Base-by-base conservation (phyloP, 2,329 filamentous ascomycete species). In the Apiospora arundinis region DNA sequence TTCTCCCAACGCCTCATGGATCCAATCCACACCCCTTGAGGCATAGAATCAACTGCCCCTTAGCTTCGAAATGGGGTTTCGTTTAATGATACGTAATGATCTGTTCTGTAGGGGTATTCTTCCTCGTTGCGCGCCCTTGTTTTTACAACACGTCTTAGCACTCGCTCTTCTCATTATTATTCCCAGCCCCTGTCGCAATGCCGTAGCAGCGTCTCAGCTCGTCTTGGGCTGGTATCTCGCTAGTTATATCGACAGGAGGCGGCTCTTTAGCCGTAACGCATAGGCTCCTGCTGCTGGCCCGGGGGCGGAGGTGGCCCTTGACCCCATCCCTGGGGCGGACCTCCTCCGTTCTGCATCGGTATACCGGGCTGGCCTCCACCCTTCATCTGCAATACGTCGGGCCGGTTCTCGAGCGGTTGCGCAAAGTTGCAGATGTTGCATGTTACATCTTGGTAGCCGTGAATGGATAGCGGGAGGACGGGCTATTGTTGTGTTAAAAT, bases 361-460 rank as follows among this genome's bases (percentile, higher is more conserved):
- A 83, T 76, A 45, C 76, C 77, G 69, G 80, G 81, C 32, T 60
- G 68, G 49, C 68, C 67, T 4, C 76, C 76, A 40, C 82, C 82
- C 74, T 79, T 81, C 84, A 90, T 88, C 70, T 83, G 83, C 78
- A 86, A 84, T 67, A 90, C 87, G 72, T 91, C 89, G 16, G 83
- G 87, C 18, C 89, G 83, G 76, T 87, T 84, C 74, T 88, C 84
- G 70, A 92, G 85, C 12, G 90, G 89, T 80, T 95, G 92, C 74
- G 89, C 87, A 80, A 94, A 95, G 79, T 92, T 90, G 87, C 93
- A 95, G 80, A 95, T 90, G 77, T 90, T 87, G 84, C 93, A 95
- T 72, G 86, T 84, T 70, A 95, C 87, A 77, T 94, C 92, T 76
- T 91, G 85, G 81, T 92, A 91, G 70, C 89, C 90, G 71, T 89